A percentile compares a stretch with the other conserved stretches of the same genome.
Evolutionary conservation across 495 filamentous ascomycete species (phyloP).

Genomic region (Sordaria brevicollis): DNA sequence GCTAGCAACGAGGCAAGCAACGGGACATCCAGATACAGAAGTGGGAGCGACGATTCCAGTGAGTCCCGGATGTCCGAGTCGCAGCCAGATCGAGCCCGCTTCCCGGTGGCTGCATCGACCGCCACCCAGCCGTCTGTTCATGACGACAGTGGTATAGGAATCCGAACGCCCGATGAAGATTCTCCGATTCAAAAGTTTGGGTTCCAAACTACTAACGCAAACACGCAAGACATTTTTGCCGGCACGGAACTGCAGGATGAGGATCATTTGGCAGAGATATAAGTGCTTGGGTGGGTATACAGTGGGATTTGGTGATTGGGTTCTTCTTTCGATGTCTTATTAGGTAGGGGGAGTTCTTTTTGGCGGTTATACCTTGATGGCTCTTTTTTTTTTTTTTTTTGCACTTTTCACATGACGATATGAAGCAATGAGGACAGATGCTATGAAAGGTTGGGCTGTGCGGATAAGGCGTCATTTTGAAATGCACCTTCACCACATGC

Average conservation of each 20-base stretch:
- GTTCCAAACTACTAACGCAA: constrained; percentile 16
- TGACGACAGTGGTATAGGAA: constrained; percentile 65
- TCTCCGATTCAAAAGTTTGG: constrained; percentile 44
- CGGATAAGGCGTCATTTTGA: neutral
- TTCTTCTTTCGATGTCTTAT: neutral
- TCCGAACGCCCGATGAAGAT: constrained; percentile 51
- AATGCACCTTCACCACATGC: neutral
- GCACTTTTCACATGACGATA: neutral
- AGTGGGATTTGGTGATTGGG: neutral
- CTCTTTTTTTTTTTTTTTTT: neutral
- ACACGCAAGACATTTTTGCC: constrained; percentile 19
- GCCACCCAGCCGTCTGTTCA: constrained; percentile 29
- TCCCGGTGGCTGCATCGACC: constrained; percentile 23
- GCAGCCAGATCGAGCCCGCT: constrained; percentile 33
- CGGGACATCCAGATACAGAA: constrained; percentile 31
- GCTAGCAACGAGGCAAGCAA: constrained; percentile 19
- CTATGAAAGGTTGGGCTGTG: neutral
- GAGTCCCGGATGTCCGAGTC: constrained; percentile 23
- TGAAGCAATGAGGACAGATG: neutral
- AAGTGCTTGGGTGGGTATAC: neutral
- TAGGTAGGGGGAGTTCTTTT: neutral
- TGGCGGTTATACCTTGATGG: neutral
- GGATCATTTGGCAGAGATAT: constrained; percentile 6
- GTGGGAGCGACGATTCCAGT: constrained; percentile 32
- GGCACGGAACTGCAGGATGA: constrained; percentile 16